A percentile compares a stretch with the other conserved stretches of the same genome.
Evolutionary conservation across 2,329 filamentous ascomycete genomes (phyloP).

Genomic region (Simplicillium aogashimaense): DNA sequence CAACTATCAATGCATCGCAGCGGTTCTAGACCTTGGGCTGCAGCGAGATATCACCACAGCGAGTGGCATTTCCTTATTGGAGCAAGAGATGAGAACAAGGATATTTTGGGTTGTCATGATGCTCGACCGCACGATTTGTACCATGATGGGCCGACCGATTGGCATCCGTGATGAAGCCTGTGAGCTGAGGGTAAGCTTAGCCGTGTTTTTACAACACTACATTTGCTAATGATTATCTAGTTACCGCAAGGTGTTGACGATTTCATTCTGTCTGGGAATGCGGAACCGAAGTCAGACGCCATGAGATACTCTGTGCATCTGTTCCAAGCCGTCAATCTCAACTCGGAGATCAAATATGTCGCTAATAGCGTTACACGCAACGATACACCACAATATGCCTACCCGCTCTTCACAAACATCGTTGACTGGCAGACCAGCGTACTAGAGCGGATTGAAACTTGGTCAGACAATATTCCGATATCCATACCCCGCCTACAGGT

Average conservation of each 20-base stretch:
- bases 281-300: slow-evolving; percentile 12
- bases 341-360: slow-evolving; percentile 48
- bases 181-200: slow-evolving; percentile 31
- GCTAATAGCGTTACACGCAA: slow-evolving; percentile 38
- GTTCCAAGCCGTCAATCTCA: slow-evolving; percentile 35
- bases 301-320: slow-evolving; percentile 36
- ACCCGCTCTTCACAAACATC: slow-evolving; percentile 33
- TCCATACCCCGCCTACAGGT: slow-evolving; percentile 4
- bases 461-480: slow-evolving; percentile 21
- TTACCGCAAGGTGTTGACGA: slow-evolving; percentile 18
- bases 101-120: slow-evolving; percentile 45
- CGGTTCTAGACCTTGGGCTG: slow-evolving; percentile 38
- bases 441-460: slow-evolving; percentile 26
- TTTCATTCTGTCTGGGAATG: slow-evolving; percentile 4
- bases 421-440: slow-evolving; percentile 35
- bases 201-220: too few relatives aligned
- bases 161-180: slow-evolving; percentile 45
- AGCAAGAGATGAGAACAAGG: slow-evolving; percentile 43
- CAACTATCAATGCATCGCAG: slow-evolving; percentile 44
- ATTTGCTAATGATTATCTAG: slow-evolving; percentile 11
- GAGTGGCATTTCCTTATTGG: slow-evolving; percentile 31
- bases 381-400: slow-evolving; percentile 35
- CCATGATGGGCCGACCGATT: slow-evolving; percentile 46
- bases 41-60: slow-evolving; percentile 36
- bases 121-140: slow-evolving; percentile 40